Conservation (phyloP, 1,284 basidiomycete genomes). For the Puccinia hordei region DNA sequence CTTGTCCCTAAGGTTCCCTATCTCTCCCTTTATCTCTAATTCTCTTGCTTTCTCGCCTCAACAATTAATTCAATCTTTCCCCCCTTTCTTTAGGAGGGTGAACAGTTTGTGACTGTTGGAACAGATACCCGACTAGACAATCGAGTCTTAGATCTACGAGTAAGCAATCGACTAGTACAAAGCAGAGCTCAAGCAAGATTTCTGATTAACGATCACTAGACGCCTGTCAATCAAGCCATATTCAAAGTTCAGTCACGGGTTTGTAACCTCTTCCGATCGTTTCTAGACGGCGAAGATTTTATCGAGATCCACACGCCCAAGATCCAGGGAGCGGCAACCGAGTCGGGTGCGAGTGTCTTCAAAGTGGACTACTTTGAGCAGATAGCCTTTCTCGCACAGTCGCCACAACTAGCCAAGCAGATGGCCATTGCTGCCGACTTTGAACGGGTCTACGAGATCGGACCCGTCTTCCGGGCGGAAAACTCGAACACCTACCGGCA, state of each 20-base stretch:
- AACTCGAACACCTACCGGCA: constrained; percentile 96
- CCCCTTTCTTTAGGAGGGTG: constrained; percentile 57
- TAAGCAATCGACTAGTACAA: too few relatives aligned
- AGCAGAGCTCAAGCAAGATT: neutral
- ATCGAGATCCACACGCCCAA: constrained; percentile 97
- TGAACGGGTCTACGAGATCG: constrained; percentile 96
- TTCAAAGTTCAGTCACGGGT: constrained; percentile 90
- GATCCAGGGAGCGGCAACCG: constrained; percentile 93
- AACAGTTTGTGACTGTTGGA: constrained; percentile 64
- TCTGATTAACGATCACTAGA: constrained; percentile 59
- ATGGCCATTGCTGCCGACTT: constrained; percentile 99
- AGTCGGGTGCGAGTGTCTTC: constrained; percentile 95
- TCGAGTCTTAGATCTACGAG: constrained; percentile 85
- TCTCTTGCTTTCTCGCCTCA: too few relatives aligned
- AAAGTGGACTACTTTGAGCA: constrained; percentile 96
- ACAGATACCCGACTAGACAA: constrained; percentile 94
- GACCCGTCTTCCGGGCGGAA: constrained; percentile 94
- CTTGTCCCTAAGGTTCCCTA: constrained; percentile 30
- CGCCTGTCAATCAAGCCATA: constrained; percentile 92
- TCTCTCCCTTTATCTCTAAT: too few relatives aligned
- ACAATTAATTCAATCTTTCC: too few relatives aligned
- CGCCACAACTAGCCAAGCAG: constrained; percentile 95
- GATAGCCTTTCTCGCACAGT: constrained; percentile 86
- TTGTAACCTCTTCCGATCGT: constrained; percentile 83
- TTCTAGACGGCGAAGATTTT: constrained; percentile 75